phyloP scores from a whole-genome alignment of 1,284 basidiomycete species.

The Coniferiporia sulphurascens region DNA sequence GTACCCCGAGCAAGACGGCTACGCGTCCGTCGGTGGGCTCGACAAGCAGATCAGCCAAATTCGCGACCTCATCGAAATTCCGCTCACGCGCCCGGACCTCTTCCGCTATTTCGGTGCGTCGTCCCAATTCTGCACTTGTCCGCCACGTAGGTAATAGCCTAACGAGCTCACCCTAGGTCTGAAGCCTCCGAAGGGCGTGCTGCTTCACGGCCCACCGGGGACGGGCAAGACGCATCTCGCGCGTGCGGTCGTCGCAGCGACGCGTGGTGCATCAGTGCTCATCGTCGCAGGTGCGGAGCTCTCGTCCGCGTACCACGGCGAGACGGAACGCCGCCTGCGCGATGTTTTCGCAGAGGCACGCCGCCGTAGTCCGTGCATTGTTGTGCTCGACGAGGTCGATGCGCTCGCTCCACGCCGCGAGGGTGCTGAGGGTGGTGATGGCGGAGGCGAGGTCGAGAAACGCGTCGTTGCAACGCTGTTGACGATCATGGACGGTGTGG shows the following conservation, averaged over 20 bases:
- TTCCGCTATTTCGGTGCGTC: slow-evolving; percentile 80
- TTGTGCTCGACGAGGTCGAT: slow-evolving; percentile 96
- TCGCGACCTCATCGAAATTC: slow-evolving; percentile 91
- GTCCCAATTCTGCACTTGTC: neutral
- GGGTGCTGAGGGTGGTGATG: slow-evolving; percentile 77
- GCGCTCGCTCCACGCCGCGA: slow-evolving; percentile 90
- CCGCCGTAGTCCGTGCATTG: slow-evolving; percentile 80
- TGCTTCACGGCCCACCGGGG: slow-evolving; percentile 89
- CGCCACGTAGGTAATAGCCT: neutral
- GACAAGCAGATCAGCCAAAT: slow-evolving; percentile 86
- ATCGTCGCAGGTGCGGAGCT: slow-evolving; percentile 94
- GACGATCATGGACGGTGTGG: slow-evolving; percentile 94
- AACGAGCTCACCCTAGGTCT: slow-evolving; percentile 45
- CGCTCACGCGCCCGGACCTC: slow-evolving; percentile 84
- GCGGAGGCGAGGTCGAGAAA: slow-evolving; percentile 91
- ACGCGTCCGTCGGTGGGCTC: slow-evolving; percentile 83
- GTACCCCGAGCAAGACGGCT: slow-evolving; percentile 45
- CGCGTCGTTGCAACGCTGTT: slow-evolving; percentile 93
- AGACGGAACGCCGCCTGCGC: slow-evolving; percentile 89
- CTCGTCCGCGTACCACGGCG: slow-evolving; percentile 92
- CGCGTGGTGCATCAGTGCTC: slow-evolving; percentile 76
- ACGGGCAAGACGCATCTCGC: slow-evolving; percentile 95
- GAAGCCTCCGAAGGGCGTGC: slow-evolving; percentile 85
- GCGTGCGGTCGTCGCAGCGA: slow-evolving; percentile 78
- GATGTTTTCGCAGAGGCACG: slow-evolving; percentile 87